These are phyloP conservation scores for Globomyces sp. DNA, from an alignment of 371 early-diverging fungal species.

Conservation along the genomic window DNA sequence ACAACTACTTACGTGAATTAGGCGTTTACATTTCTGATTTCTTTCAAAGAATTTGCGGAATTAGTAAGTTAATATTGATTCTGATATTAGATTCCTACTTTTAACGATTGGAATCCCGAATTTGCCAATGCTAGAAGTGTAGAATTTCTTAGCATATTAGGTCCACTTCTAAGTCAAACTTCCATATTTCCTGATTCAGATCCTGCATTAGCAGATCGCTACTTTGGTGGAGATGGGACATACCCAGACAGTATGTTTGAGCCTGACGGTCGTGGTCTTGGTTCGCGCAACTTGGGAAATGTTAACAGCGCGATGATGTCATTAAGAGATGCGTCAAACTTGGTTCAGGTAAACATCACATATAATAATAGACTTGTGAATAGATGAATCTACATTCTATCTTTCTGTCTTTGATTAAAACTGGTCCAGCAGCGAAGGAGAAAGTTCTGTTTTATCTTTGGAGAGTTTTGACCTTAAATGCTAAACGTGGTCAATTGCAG, in stretches of 20 bases:
- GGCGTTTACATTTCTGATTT: slow-evolving; percentile 51
- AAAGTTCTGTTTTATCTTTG: slow-evolving; percentile 64
- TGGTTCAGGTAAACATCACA: slow-evolving; percentile 52
- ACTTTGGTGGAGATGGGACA: slow-evolving; percentile 44
- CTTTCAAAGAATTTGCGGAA: slow-evolving; percentile 33
- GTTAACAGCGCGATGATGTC: slow-evolving; percentile 57
- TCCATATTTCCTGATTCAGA: slow-evolving; percentile 48
- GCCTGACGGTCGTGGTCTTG: slow-evolving; percentile 29
- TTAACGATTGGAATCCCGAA: slow-evolving; percentile 62
- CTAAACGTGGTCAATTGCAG: slow-evolving; percentile 79
- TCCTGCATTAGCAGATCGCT: slow-evolving; percentile 59
- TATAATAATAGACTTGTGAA: background rate
- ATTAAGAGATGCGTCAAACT: slow-evolving; percentile 66
- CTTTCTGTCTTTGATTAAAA: slow-evolving; percentile 70
- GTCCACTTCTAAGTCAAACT: slow-evolving; percentile 68
- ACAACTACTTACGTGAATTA: slow-evolving; percentile 10
- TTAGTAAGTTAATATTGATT: background rate
- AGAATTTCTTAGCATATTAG: slow-evolving; percentile 67
- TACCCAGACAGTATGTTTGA: slow-evolving; percentile 14
- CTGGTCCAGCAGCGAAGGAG: slow-evolving; percentile 59
- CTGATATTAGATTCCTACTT: slow-evolving; percentile 40
- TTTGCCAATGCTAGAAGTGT: slow-evolving; percentile 56
- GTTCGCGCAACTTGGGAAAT: slow-evolving; percentile 42
- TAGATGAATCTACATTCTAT: slow-evolving; percentile 64
- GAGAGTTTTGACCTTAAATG: slow-evolving; percentile 63